Conservation (phyloP, 1,284 basidiomycete genomes). For the Ustilago xerochloae region DNA sequence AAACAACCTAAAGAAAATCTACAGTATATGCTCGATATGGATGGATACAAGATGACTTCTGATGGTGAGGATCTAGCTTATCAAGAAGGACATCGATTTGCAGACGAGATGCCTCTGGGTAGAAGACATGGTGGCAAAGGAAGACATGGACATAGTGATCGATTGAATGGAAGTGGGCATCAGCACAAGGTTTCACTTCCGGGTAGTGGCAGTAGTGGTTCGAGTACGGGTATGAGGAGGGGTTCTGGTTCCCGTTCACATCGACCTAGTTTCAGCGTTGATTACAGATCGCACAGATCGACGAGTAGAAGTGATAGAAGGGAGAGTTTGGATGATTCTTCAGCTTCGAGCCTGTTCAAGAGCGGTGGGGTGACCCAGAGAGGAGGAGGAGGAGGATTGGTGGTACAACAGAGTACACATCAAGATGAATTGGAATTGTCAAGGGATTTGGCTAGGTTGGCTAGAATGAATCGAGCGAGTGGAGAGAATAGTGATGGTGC, state of each 20-base stretch:
- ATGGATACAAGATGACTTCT: slow-evolving; percentile 66
- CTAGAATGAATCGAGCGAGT: slow-evolving; percentile 35
- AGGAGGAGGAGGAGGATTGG: too few species aligned
- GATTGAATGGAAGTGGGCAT: slow-evolving; percentile 32
- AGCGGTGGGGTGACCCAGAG: not conserved
- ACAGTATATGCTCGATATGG: slow-evolving; percentile 66
- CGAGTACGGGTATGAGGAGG: slow-evolving; percentile 26
- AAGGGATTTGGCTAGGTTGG: slow-evolving; percentile 37
- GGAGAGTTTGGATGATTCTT: slow-evolving; percentile 37
- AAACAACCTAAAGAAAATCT: slow-evolving; percentile 40
- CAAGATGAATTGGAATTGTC: slow-evolving; percentile 46
- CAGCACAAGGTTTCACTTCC: slow-evolving; percentile 44
- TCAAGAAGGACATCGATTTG: slow-evolving; percentile 60
- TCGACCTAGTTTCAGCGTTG: slow-evolving; percentile 40
- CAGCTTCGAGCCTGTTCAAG: slow-evolving; percentile 16
- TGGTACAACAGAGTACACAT: slow-evolving; percentile 24
- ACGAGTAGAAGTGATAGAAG: slow-evolving; percentile 2
- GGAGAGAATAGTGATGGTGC: too few species aligned
- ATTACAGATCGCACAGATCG: slow-evolving; percentile 19
- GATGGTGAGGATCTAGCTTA: slow-evolving; percentile 61
- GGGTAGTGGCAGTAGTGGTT: slow-evolving; percentile 22
- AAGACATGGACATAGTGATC: slow-evolving; percentile 34
- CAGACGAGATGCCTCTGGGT: slow-evolving; percentile 63
- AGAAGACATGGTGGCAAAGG: slow-evolving; percentile 63
- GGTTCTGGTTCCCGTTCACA: slow-evolving; percentile 36